A percentile compares a stretch with the other conserved stretches of the same genome.
These are phyloP conservation scores for Rhizopogon sp. DNA, from an alignment of 768 basidiomycete genomes.

Conservation along the genomic window DNA sequence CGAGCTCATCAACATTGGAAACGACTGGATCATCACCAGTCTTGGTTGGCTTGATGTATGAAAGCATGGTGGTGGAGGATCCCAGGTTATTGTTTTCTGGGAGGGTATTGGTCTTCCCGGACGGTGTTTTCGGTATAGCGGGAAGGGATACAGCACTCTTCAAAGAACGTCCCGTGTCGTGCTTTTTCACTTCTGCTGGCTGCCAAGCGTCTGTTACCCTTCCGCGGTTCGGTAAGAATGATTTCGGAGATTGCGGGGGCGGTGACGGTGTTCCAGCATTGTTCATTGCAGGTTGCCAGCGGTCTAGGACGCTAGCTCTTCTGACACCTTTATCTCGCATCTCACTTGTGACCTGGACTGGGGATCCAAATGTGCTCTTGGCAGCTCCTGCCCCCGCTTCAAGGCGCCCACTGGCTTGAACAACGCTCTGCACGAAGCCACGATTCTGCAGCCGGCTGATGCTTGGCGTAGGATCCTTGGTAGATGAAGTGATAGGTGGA, in stretches of 20 bases:
- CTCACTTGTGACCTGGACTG: conserved; percentile 29
- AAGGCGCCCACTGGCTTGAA: conserved; percentile 60
- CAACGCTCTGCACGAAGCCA: conserved; percentile 81
- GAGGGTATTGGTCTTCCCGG: conserved; percentile 16
- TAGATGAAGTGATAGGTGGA: conserved; percentile 28
- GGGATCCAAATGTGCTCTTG: conserved; percentile 21
- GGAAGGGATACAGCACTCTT: conserved; percentile 40
- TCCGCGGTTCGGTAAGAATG: conserved; percentile 35
- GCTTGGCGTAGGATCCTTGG: conserved; percentile 77
- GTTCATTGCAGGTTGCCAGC: conserved; percentile 52
- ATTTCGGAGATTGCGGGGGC: conserved; percentile 32
- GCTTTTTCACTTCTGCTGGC: conserved; percentile 18
- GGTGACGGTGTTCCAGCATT: conserved; percentile 30
- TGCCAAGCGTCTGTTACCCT: conserved; percentile 29
- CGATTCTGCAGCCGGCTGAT: conserved; percentile 79
- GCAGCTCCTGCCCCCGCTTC: conserved; percentile 28
- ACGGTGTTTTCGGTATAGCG: conserved; percentile 24
- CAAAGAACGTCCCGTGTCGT: conserved; percentile 29
- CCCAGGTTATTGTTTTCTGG: conserved; percentile 45
- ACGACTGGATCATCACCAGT: conserved; percentile 38
- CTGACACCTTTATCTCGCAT: conserved; percentile 32
- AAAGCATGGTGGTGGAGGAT: conserved; percentile 72
- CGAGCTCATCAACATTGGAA: conserved; percentile 34
- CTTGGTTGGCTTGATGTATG: conserved; percentile 50
- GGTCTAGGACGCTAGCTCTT: conserved; percentile 56